phyloP scores from a whole-genome alignment of 441 rosid species.

The Gossypium lobatum region DNA sequence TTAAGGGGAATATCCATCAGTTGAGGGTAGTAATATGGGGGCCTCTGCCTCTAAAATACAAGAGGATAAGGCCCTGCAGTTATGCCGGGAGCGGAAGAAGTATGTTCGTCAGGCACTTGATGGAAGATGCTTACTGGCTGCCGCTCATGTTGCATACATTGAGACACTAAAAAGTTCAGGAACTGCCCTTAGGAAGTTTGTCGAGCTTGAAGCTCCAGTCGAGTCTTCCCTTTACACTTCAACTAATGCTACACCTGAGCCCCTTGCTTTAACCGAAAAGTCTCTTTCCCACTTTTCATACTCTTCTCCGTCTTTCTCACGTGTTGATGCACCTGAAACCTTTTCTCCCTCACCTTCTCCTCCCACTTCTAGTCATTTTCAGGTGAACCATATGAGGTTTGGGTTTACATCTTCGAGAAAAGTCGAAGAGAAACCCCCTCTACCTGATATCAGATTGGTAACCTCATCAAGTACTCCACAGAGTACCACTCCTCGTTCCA shows the following conservation, averaged over 20 bases:
- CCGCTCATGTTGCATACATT: slow-evolving; percentile 69
- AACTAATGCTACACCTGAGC: slow-evolving; percentile 74
- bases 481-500: slow-evolving; percentile 31
- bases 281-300: slow-evolving; percentile 59
- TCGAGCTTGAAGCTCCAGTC: slow-evolving; percentile 64
- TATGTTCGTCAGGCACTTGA: slow-evolving; percentile 85
- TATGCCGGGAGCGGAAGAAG: slow-evolving; percentile 89
- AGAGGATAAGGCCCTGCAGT: slow-evolving; percentile 79
- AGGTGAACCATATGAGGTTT: slow-evolving; percentile 68
- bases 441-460: slow-evolving; percentile 37
- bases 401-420: slow-evolving; percentile 48
- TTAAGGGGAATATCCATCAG: slow-evolving; percentile 5
- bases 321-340: slow-evolving; percentile 36
- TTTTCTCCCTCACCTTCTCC: slow-evolving; percentile 62
- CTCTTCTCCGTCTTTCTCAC: slow-evolving; percentile 62
- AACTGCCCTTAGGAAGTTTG: slow-evolving; percentile 63
- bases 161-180: slow-evolving; percentile 71
- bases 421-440: slow-evolving; percentile 69
- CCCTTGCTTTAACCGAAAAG: slow-evolving; percentile 53
- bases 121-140: slow-evolving; percentile 83
- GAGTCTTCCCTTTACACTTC: slow-evolving; percentile 76
- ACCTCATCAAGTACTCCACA: slow-evolving; percentile 50
- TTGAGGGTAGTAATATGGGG: slow-evolving; percentile 46
- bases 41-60: slow-evolving; percentile 64
- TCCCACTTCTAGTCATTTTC: slow-evolving; percentile 49